These are phyloP conservation scores for Fusarium liriodendri DNA, from an alignment of 2,329 filamentous ascomycete genomes.

Conservation along the genomic window DNA sequence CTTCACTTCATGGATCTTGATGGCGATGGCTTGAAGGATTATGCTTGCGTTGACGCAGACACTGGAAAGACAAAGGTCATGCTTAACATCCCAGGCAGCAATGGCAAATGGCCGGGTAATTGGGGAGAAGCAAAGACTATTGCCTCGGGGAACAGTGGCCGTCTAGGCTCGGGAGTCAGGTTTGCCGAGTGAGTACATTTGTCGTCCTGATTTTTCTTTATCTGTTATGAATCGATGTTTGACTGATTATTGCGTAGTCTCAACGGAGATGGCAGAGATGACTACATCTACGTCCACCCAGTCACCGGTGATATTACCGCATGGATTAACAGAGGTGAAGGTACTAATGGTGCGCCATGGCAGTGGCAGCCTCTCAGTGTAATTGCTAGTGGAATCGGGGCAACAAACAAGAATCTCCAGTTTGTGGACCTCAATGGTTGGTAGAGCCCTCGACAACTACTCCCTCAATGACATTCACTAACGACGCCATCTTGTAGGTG, in stretches of 20 bases:
- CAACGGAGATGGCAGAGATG: conserved; percentile 12
- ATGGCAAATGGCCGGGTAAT: background rate
- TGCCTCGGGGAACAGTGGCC: background rate
- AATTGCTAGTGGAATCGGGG: background rate
- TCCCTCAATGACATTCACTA: background rate
- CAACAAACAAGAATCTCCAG: background rate
- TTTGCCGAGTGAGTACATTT: background rate
- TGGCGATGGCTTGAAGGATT: conserved; percentile 8
- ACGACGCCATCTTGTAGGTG: background rate
- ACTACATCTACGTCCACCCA: conserved; percentile 5
- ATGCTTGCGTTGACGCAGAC: conserved; percentile 4
- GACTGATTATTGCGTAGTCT: background rate
- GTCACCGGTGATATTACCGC: background rate
- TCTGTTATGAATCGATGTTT: no score
- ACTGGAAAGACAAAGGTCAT: background rate
- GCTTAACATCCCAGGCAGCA: background rate
- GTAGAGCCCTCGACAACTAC: background rate
- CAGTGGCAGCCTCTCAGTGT: background rate
- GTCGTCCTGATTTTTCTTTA: background rate
- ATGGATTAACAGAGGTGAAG: background rate
- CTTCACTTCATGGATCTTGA: conserved; percentile 12
- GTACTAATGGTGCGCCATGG: background rate
- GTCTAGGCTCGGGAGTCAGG: background rate
- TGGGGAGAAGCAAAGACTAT: background rate
- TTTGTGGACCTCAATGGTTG: background rate